These are phyloP conservation scores for Brassica nigra DNA, from an alignment of 345 rosid genomes.

Conservation along the genomic window DNA sequence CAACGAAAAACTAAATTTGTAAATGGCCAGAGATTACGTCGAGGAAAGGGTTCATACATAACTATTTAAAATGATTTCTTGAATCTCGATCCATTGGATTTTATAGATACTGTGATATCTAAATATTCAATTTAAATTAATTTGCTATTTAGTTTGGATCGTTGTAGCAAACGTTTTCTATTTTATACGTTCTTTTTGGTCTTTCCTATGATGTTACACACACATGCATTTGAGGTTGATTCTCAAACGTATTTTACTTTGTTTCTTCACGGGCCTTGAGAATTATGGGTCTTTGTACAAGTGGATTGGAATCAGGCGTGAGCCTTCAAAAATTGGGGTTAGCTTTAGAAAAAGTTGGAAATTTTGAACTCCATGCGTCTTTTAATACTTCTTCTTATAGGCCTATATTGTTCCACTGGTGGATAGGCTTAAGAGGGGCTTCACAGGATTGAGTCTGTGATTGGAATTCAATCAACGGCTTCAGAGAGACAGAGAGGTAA, in stretches of 20 bases:
- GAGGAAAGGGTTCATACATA: conserved; percentile 33
- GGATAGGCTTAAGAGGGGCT: neutral
- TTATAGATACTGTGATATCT: conserved; percentile 26
- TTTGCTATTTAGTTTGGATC: neutral
- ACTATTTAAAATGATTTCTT: conserved; percentile 14
- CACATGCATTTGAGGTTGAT: neutral
- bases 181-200: neutral
- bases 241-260: neutral
- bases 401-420: neutral
- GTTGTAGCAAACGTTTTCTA: neutral
- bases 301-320: neutral
- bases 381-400: neutral
- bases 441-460: neutral
- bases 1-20: conserved; percentile 27
- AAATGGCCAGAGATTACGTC: conserved; percentile 33
- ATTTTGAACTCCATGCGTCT: neutral
- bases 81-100: conserved; percentile 34
- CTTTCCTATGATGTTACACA: neutral
- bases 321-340: neutral
- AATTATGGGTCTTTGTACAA: neutral
- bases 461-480: too few species aligned
- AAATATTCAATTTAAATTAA: neutral
- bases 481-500: too few species aligned
- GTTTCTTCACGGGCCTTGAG: neutral
- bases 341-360: neutral